Evolutionary conservation across 768 basidiomycete genomes (phyloP), one percentile per base, ranked within the genome.

Genomic region (Arthromyces matolae): DNA sequence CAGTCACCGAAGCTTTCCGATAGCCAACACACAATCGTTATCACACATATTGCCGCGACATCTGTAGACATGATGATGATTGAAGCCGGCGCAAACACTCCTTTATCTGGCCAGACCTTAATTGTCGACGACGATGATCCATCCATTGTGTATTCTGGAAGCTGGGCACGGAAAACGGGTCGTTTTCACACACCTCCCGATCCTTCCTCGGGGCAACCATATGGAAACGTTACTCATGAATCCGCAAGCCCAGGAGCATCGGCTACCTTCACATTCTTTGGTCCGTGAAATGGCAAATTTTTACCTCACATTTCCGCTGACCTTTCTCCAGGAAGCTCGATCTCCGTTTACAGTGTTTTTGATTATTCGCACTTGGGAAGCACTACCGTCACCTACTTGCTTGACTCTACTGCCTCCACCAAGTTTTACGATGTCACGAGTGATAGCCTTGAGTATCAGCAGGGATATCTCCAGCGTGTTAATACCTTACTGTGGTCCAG

Each of bases 41-140:
- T n/a, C n/a, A n/a, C n/a, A n/a, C n/a, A n/a, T n/a, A n/a, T 42
- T 19, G 42, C 42, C 10, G 42, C 18, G 12, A 42, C 42, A 13
- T 42, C 42, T 22, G 10, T 42, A 3, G 42, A 42, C 42, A 20
- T 42, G 42, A 42, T 42, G 42, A 18, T 42, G 42, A n/a, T 42
- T 20, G 33, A 28, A 22, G 42, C 42, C 23, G 42, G 42, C 8
- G 28, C 18, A 22, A 42, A 42, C 22, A 42, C 42, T 2, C 42
- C 42, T 5, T 20, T 42, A 18, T 42, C 42, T 3, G 42, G 42
- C 18, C 25, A 42, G n/a, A n/a, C n/a, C n/a, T n/a, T n/a, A n/a
- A n/a, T n/a, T n/a, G n/a, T n/a, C n/a, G n/a, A n/a, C n/a, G 29
- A 33, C 9, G 25, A 16, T 31, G 42, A 42, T 22, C 22, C 42